Evolutionary conservation across 2,329 filamentous ascomycete genomes (phyloP).

Genomic region (Cytospora leucostoma): DNA sequence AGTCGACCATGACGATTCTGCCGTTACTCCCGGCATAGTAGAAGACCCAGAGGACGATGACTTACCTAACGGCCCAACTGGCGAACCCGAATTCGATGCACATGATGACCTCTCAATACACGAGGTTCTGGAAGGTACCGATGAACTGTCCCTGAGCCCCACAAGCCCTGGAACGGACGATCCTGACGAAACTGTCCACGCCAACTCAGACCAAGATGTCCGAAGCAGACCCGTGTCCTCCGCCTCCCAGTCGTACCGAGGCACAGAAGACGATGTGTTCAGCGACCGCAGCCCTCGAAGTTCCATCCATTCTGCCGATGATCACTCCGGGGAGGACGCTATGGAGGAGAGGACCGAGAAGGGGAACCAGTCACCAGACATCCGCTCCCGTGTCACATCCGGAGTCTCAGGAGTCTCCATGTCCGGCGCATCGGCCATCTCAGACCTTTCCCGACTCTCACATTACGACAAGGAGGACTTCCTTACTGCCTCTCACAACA

Average conservation of each 20-base stretch:
- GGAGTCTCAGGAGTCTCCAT: constrained; percentile 25
- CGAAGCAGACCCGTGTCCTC: constrained; percentile 30
- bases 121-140: constrained; percentile 28
- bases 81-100: constrained; percentile 12
- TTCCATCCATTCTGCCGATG: constrained; percentile 54
- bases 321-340: constrained; percentile 31
- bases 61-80: constrained; percentile 14
- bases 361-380: constrained; percentile 34
- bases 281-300: constrained; percentile 59
- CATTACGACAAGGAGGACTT: constrained; percentile 55
- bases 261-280: constrained; percentile 59
- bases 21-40: background rate
- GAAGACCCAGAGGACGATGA: constrained; percentile 14
- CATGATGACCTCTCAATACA: constrained; percentile 12
- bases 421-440: constrained; percentile 46
- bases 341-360: constrained; percentile 26
- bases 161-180: constrained; percentile 27
- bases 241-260: constrained; percentile 44
- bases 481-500: constrained; percentile 57
- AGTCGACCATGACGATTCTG: constrained; percentile 14
- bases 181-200: constrained; percentile 23
- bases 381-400: constrained; percentile 41
- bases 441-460: constrained; percentile 53
- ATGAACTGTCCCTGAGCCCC: constrained; percentile 30
- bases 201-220: constrained; percentile 18